A percentile compares a stretch with the other conserved stretches of the same genome.
These are phyloP conservation scores for Quercus alba DNA, from an alignment of 306 rosid genomes.

Conservation along the genomic window DNA sequence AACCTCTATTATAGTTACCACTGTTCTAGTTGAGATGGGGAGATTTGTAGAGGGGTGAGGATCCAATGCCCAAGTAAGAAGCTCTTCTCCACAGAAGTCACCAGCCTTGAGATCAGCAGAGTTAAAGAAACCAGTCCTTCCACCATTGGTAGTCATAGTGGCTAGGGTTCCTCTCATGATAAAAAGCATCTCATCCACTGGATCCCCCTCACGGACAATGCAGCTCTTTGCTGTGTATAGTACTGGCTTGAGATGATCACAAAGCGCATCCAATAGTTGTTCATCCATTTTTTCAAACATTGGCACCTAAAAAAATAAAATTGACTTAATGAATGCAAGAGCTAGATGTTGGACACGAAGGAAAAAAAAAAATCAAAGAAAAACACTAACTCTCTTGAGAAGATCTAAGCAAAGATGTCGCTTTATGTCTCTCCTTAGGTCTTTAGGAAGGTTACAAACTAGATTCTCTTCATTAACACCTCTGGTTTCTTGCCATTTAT, in stretches of 20 bases:
- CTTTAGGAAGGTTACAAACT: conserved; percentile 75
- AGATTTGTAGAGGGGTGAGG: conserved; percentile 53
- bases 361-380: background rate
- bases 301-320: conserved; percentile 51
- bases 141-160: conserved; percentile 63
- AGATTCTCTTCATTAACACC: conserved; percentile 80
- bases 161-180: conserved; percentile 67
- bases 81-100: conserved; percentile 95
- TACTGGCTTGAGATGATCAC: conserved; percentile 74
- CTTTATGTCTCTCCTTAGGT: conserved; percentile 81
- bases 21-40: conserved; percentile 78
- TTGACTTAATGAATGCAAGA: background rate
- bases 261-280: conserved; percentile 68
- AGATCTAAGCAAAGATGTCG: conserved; percentile 76
- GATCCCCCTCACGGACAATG: conserved; percentile 82
- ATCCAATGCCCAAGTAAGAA: conserved; percentile 90
- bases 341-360: background rate
- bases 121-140: conserved; percentile 72
- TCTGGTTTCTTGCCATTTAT: conserved; percentile 92
- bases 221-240: conserved; percentile 62
- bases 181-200: conserved; percentile 88
- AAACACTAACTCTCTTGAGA: conserved; percentile 55
- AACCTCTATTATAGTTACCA: conserved; percentile 64
- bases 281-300: conserved; percentile 63
- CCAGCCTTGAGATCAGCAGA: conserved; percentile 58